Evolutionary conservation across 2,329 filamentous ascomycete species (phyloP).

Genomic region (Fusarium verrucosum): DNA sequence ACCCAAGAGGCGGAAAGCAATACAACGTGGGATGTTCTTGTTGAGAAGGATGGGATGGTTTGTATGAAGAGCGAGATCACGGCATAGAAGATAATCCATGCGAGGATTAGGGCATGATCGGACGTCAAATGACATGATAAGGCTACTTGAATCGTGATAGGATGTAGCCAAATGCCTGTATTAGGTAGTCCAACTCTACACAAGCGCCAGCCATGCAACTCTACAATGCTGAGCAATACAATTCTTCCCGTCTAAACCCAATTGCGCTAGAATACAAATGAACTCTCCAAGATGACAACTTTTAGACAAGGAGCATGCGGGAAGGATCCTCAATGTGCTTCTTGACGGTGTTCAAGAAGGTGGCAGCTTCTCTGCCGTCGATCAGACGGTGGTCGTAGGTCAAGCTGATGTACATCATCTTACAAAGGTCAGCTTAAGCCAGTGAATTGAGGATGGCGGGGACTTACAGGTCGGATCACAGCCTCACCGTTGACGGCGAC

Average conservation of each 20-base stretch:
- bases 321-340: constrained; percentile 53
- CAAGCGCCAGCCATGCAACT: constrained; percentile 30
- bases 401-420: constrained; percentile 59
- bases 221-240: not conserved
- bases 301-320: constrained; percentile 59
- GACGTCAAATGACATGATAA: too few relatives aligned
- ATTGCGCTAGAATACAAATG: constrained; percentile 32
- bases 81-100: not conserved
- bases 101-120: not conserved
- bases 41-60: constrained; percentile 52
- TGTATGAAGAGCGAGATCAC: constrained; percentile 52
- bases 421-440: constrained; percentile 9
- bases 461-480: constrained; percentile 49
- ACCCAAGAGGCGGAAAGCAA: constrained; percentile 48
- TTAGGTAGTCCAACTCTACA: constrained; percentile 16
- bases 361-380: constrained; percentile 67
- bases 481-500: constrained; percentile 65
- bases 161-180: constrained; percentile 10
- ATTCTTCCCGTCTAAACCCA: constrained; percentile 9
- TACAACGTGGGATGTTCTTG: constrained; percentile 56
- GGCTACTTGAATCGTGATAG: too few relatives aligned
- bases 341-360: constrained; percentile 58
- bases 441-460: constrained; percentile 7
- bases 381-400: constrained; percentile 66
- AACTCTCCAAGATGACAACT: not conserved